Base-by-base conservation (phyloP, 306 rosid genomes). In the Boehmeria nivea region DNA sequence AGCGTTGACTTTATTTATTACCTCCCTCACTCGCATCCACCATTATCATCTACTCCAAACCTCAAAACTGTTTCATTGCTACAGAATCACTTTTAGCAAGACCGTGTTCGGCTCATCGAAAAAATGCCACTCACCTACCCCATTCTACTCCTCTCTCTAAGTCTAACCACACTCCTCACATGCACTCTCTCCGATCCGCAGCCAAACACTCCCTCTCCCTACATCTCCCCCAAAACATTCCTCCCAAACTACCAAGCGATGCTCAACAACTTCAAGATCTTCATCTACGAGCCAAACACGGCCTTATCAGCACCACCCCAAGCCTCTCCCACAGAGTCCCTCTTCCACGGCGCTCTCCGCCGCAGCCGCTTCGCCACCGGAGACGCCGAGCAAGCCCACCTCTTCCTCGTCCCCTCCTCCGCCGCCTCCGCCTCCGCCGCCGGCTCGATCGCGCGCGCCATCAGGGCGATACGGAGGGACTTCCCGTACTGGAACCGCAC, bases 401-500 rank as follows among this genome's bases (percentile, higher is more conserved):
- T 85, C 8, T 85, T 74, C 74, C 79, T 85, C 48, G 34, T 85
- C 69, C 94, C 89, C 15, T 77, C 79, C 77, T 33, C 86, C 12
- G 38, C 78, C 1, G 39, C 55, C 18, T 49, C 54, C 65, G 44
- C 84, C 61, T 13, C 64, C 23, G n/a, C 86, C 12, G 38, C 78
- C 1, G 39, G 52, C 18, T 49, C 54, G 62, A 47, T 83, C 61
- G 12, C 64, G 20, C 82, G 90, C 55, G 26, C 61, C 46, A 8
- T 84, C 34, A 45, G 76, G 31, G 43, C 43, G 39, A 33, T 82
- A 27, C 82, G 78, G 3, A 34, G 9, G 0, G 76, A 65, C 0
- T 43, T 59, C 21, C 90, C 96, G 0, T 82, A 66, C 76, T 88
- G 96, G 96, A 79, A 84, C 51, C 82, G 86, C 14, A 57, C 94